A percentile compares a stretch with the other conserved stretches of the same genome.
phyloP scores from a whole-genome alignment of 2,329 filamentous ascomycete species.

The Alternaria metachromatica region DNA sequence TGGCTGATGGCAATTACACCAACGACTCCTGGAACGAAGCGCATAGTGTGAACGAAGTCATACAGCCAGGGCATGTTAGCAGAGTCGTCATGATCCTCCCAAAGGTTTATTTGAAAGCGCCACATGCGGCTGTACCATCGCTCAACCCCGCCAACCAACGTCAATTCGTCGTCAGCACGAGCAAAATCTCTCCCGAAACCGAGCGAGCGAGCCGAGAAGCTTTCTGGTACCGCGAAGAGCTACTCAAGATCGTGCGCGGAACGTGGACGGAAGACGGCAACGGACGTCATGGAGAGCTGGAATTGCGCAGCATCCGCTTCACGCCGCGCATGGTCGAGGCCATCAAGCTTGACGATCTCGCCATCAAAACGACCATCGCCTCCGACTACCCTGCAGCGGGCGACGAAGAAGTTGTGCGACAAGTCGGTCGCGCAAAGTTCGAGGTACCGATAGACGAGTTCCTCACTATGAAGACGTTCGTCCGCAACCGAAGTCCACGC shows the following conservation, averaged over 20 bases:
- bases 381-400: slow-evolving; percentile 20
- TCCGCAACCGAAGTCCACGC: slow-evolving; percentile 75
- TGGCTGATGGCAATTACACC: slow-evolving; percentile 1
- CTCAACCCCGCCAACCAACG: slow-evolving; percentile 82
- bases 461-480: slow-evolving; percentile 70
- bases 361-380: slow-evolving; percentile 61
- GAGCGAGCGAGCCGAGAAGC: slow-evolving; percentile 80
- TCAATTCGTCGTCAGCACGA: slow-evolving; percentile 89
- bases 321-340: slow-evolving; percentile 81
- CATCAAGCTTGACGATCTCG: slow-evolving; percentile 78
- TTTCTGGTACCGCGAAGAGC: slow-evolving; percentile 89
- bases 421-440: slow-evolving; percentile 56
- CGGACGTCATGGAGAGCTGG: slow-evolving; percentile 70
- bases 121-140: slow-evolving; percentile 78
- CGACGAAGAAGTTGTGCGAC: slow-evolving; percentile 29
- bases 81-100: slow-evolving; percentile 78
- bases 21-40: slow-evolving; percentile 16
- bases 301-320: slow-evolving; percentile 77
- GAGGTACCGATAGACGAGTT: slow-evolving; percentile 66
- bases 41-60: slow-evolving; percentile 50
- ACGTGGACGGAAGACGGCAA: slow-evolving; percentile 69
- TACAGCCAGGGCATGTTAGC: slow-evolving; percentile 68
- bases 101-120: slow-evolving; percentile 76
- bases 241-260: slow-evolving; percentile 74
- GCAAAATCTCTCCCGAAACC: slow-evolving; percentile 77